phyloP scores from a whole-genome alignment of 495 filamentous ascomycete species.

The Neurospora sp. region DNA sequence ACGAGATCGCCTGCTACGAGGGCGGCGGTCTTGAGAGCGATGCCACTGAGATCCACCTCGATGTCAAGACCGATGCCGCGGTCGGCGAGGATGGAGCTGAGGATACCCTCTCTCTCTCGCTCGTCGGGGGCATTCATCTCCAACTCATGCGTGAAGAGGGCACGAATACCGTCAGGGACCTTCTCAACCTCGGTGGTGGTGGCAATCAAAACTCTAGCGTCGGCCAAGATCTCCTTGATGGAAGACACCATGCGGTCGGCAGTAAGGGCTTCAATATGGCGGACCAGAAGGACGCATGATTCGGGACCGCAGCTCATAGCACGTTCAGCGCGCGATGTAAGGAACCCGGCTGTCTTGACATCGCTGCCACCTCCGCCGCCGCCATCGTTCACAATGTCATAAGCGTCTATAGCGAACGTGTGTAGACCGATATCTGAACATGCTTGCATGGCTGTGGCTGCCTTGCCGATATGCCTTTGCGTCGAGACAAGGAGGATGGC shows the following conservation, averaged over 20 bases:
- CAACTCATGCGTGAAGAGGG: constrained; percentile 90
- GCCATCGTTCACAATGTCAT: constrained; percentile 85
- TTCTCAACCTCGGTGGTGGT: constrained; percentile 94
- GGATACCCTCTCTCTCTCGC: constrained; percentile 77
- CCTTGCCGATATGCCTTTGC: constrained; percentile 86
- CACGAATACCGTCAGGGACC: constrained; percentile 77
- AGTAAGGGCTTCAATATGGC: constrained; percentile 82
- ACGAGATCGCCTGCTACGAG: constrained; percentile 89
- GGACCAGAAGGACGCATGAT: constrained; percentile 71
- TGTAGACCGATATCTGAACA: constrained; percentile 85
- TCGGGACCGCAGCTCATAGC: constrained; percentile 80
- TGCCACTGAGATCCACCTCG: constrained; percentile 69
- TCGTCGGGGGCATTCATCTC: constrained; percentile 92
- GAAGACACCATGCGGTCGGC: constrained; percentile 80
- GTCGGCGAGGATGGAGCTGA: constrained; percentile 66
- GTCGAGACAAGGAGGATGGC: constrained; percentile 81
- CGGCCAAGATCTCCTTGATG: constrained; percentile 65
- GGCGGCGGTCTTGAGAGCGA: constrained; percentile 91
- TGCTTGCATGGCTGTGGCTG: constrained; percentile 61
- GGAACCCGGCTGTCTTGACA: constrained; percentile 82
- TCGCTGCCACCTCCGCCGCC: constrained; percentile 69
- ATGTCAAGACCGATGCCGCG: constrained; percentile 59
- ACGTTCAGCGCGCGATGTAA: constrained; percentile 78
- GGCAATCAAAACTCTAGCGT: constrained; percentile 71
- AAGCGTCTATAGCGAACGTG: constrained; percentile 79